Evolutionary conservation across 2,329 filamentous ascomycete species (phyloP), one percentile per base, ranked within the genome.

Genomic region (Trichoderma asperellum): DNA sequence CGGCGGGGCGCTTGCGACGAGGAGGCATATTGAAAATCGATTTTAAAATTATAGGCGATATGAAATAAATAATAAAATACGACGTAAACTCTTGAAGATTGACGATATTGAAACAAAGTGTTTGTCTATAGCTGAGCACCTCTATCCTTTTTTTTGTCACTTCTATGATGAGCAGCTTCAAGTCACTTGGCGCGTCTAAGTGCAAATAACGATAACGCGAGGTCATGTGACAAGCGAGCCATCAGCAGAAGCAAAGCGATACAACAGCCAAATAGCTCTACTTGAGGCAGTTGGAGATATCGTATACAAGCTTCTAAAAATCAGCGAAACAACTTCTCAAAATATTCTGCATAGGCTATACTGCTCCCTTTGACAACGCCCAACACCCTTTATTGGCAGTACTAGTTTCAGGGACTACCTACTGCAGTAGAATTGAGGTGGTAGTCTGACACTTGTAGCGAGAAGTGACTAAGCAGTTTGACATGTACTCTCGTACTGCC

Each of bases 1-100:
- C 72, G 12, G 71, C 73, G 11, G 72, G 57, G 21, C 84, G 81
- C 75, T 85, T 85, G 18, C 63, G 67, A 21, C 53, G 58, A 34
- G 55, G 65, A 57, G 70, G 40, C 73, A 74, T 73, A 16, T 7
- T 21, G 66, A 29, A 65, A 32, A 56, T 3, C 11, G 1, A 21
- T 47, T 14, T 24, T 49, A 2, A 49, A 2, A 49, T 5, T 27
- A 8, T 5, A 32, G n/a, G 27, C 24, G 14, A 32, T 27, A 16
- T 18, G n/a, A 27, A 27, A 35, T 57, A 34, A 34, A n/a, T 4
- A 40, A 66, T n/a, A 14, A 12, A 18, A 58, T 21, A 32, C 53
- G 7, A 5, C 11, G 2, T 5, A 2, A 52, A 18, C 8, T 21
- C 7, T 35, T 37, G 52, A 52, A 10, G 2, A 1, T 21, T 35